Evolutionary conservation across 768 basidiomycete species (phyloP), one percentile per base, ranked within the genome.

Genomic region (Hygrophoropsis aurantiaca): DNA sequence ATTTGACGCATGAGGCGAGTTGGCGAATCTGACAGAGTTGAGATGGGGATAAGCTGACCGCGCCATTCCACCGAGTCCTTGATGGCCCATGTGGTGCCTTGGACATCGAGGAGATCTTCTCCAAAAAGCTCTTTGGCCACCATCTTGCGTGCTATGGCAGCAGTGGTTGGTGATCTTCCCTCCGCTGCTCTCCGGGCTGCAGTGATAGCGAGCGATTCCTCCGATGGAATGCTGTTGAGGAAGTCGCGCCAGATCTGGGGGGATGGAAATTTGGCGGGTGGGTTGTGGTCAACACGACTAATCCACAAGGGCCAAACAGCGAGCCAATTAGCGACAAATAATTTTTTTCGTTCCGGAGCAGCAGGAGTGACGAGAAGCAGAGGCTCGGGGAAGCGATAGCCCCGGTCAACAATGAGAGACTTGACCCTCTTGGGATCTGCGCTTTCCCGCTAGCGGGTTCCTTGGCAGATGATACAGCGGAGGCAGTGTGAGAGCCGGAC

Each of bases 361-460:
- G 26, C 21, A 0, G 27, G 11, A 4, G 33, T 34, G 21, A 49
- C n/a, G 1, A 54, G 40, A 3, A 49, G 3, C 2, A 39, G 37
- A 0, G 41, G 50, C 9, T 57, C 53, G 13, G 55, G 55, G 15
- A 54, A 24, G n/a, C 23, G 24, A 30, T 54, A 57, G 1, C 53
- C 50, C 0, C 0, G 23, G 33, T 53, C 44, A 0, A 48, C 36
- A 4, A 38, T 3, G 5, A 18, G 36, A 3, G 1, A 6, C 20
- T 48, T 49, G 20, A 50, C 39, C 2, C 19, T 13, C 0, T 13
- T 16, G 18, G 16, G 16, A 13, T 42, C 18, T n/a, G n/a, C n/a
- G n/a, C n/a, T n/a, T n/a, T n/a, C n/a, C n/a, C n/a, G n/a, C n/a
- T n/a, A n/a, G n/a, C n/a, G n/a, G n/a, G n/a, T n/a, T n/a, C n/a